Evolutionary conservation across 2,329 filamentous ascomycete genomes (phyloP).

Genomic region (Penicillium digitatum): DNA sequence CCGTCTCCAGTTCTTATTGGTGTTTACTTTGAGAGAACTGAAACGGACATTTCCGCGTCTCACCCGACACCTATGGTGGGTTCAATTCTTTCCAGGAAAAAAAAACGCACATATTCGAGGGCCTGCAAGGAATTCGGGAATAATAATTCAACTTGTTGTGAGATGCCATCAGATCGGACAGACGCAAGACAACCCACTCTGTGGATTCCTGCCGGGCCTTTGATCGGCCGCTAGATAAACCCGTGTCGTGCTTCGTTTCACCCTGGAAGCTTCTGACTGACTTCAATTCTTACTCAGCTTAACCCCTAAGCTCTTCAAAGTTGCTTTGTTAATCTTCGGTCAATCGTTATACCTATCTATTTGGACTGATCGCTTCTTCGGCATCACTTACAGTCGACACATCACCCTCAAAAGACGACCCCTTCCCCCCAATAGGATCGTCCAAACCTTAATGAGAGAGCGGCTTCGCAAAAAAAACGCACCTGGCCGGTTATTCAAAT

Average conservation of each 20-base stretch:
- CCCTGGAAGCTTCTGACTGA: slow-evolving; percentile 22
- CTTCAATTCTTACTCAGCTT: slow-evolving; percentile 7
- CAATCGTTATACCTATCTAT: slow-evolving; percentile 2
- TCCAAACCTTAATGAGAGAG: slow-evolving; percentile 14
- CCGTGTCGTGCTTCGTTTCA: slow-evolving; percentile 14
- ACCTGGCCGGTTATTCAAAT: not conserved
- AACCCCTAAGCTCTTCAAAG: slow-evolving; percentile 8
- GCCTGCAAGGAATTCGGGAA: slow-evolving; percentile 12
- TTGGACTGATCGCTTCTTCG: slow-evolving; percentile 14
- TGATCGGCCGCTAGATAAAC: slow-evolving; percentile 24
- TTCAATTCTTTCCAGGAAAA: not conserved
- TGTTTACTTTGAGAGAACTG: slow-evolving; percentile 6
- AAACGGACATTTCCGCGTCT: slow-evolving; percentile 6
- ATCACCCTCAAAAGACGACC: slow-evolving; percentile 8
- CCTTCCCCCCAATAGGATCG: not conserved
- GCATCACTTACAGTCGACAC: slow-evolving; percentile 19
- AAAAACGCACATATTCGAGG: not conserved
- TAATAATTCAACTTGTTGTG: slow-evolving; percentile 4
- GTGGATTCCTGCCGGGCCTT: slow-evolving; percentile 22
- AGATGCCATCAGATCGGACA: slow-evolving; percentile 12
- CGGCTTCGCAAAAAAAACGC: slow-evolving; percentile 3
- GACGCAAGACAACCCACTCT: slow-evolving; percentile 14
- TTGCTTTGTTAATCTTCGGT: not conserved
- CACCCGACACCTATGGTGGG: slow-evolving; percentile 1
- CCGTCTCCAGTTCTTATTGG: slow-evolving; percentile 5